A percentile compares a stretch with the other conserved stretches of the same genome.
phyloP scores from a whole-genome alignment of 1,139 yeast genomes.

The Scheffersomyces lignicola region DNA sequence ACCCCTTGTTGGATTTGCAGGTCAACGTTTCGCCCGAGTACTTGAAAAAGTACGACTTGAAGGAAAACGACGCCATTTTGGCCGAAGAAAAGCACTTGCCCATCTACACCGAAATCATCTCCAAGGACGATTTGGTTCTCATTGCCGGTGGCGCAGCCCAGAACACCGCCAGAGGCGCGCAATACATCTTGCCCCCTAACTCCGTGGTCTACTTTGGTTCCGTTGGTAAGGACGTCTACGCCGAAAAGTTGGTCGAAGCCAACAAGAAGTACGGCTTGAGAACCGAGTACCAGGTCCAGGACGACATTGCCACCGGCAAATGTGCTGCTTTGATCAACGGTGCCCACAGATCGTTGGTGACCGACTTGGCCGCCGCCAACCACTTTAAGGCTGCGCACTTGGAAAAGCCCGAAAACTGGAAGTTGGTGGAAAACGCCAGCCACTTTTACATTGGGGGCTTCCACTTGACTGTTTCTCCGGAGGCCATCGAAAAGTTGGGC shows the following conservation, averaged over 20 bases:
- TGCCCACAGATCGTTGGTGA: conserved; percentile 85
- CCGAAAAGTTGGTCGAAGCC: conserved; percentile 79
- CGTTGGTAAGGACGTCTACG: conserved; percentile 89
- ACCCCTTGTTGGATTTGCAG: conserved; percentile 86
- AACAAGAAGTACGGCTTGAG: conserved; percentile 85
- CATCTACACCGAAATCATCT: conserved; percentile 75
- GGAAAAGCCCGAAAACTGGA: conserved; percentile 90
- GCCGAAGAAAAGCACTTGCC: conserved; percentile 88
- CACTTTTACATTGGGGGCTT: conserved; percentile 93
- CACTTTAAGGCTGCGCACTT: conserved; percentile 90
- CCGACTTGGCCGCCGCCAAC: conserved; percentile 98
- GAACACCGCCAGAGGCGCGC: conserved; percentile 98
- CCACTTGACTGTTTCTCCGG: conserved; percentile 97
- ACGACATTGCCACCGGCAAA: conserved; percentile 83
- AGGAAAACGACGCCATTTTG: conserved; percentile 92
- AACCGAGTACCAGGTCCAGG: conserved; percentile 81
- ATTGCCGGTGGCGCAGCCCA: conserved; percentile 99
- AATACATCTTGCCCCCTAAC: conserved; percentile 76
- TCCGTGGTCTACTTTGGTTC: conserved; percentile 95
- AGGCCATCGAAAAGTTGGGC: conserved; percentile 86
- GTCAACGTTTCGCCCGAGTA: conserved; percentile 69
- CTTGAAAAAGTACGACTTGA: conserved; percentile 76
- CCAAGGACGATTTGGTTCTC: conserved; percentile 59
- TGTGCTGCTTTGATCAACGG: conserved; percentile 96
- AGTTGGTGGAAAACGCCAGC: conserved; percentile 74